Base-by-base conservation (phyloP, 2,329 filamentous ascomycete genomes). In the Ascochyta fabae region DNA sequence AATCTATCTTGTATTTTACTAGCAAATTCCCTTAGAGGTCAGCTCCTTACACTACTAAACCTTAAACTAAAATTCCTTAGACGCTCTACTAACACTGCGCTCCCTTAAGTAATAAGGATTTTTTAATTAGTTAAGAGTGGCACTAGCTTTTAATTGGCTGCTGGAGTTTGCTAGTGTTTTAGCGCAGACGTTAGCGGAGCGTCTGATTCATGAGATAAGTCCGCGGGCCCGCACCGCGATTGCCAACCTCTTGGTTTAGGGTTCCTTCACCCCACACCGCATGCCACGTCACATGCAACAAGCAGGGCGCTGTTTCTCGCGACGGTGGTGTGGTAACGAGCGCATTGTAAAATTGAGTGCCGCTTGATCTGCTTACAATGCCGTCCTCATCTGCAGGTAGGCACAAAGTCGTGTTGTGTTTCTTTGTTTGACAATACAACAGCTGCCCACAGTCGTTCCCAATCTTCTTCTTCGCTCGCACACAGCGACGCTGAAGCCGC, bases 401-500 rank as follows among this genome's bases (percentile, higher is more conserved):
- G 38, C 2, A 13, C 3, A 13, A 4, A 1, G n/a, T 29, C 34
- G 33, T 38, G 31, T 22, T 26, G 6, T 56, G 47, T 51, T 56
- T 47, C 38, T 10, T 27, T 31, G 36, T 22, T 48, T 51, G 19
- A 51, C 47, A 2, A 3, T 9, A 5, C 22, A 7, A 42, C 22
- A 41, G 47, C 19, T 31, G 23, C 29, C 42, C 19, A 54, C 53
- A 22, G 16, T 39, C 34, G 15, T 19, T 13, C 43, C 40, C 16
- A 29, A 27, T 19, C 24, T 6, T 19, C 23, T 10, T 50, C 47
- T 2, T 51, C 53, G 9, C 47, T 47, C 15, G 43, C 53, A 8
- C 34, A 15, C 33, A 39, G 22, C 24, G 60, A 64, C 33, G 48
- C 55, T 31, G 62, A 68, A 31, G 51, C 62, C 6, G 69, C 69